A percentile compares a stretch with the other conserved stretches of the same genome.
Evolutionary conservation across 208 protist genomes (phyloP).

Genomic region (Jaenimonas drosophilae): DNA sequence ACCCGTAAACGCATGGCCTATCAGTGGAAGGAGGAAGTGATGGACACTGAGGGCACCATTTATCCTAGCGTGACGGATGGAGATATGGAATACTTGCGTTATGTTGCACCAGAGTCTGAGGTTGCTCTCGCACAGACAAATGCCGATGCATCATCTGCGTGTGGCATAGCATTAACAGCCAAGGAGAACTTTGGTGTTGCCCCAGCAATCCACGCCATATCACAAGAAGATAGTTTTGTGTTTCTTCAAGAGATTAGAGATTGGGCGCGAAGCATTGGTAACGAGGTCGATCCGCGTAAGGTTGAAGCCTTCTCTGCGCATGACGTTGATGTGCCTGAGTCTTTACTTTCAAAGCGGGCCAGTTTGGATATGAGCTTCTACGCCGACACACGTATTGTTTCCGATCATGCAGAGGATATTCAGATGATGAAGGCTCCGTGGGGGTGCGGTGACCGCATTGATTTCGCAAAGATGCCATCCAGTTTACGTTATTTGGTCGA

Average conservation of each 20-base stretch:
- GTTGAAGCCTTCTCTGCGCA: conserved; percentile 11
- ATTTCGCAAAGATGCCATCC: conserved; percentile 43
- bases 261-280: conserved; percentile 40
- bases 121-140: background rate
- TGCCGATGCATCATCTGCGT: conserved; percentile 1
- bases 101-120: conserved; percentile 21
- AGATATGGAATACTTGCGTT: conserved; percentile 58
- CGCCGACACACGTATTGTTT: conserved; percentile 31
- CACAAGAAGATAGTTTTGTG: conserved; percentile 23
- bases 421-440: conserved; percentile 79
- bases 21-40: conserved; percentile 81
- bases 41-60: conserved; percentile 38
- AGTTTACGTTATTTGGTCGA: conserved; percentile 52
- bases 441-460: conserved; percentile 64
- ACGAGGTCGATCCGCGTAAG: conserved; percentile 44
- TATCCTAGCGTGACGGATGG: conserved; percentile 52
- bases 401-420: conserved; percentile 77
- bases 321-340: conserved; percentile 4
- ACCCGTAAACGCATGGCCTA: conserved; percentile 74
- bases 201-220: conserved; percentile 23
- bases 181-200: conserved; percentile 59
- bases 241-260: conserved; percentile 47
- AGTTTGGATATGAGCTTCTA: conserved; percentile 25
- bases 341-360: background rate
- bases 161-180: conserved; percentile 13